A percentile compares a stretch with the other conserved stretches of the same genome.
These are phyloP conservation scores for Stephanodiscus triporus DNA, from an alignment of 108 stramenopile species.

Conservation along the genomic window DNA sequence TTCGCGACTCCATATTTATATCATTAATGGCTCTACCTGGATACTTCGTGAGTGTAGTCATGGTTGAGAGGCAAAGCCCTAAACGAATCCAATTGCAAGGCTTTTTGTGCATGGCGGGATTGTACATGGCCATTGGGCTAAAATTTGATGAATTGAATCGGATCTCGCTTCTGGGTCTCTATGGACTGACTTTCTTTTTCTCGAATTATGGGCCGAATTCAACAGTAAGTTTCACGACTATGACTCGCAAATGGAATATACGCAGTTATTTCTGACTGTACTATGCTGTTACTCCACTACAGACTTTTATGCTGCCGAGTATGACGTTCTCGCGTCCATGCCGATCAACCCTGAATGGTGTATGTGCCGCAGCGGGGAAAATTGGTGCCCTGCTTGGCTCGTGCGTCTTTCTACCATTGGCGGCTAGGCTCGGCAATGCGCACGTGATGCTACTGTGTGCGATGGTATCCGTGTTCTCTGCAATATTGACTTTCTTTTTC, in stretches of 20 bases:
- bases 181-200: slow-evolving; percentile 87
- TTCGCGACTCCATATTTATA: slow-evolving; percentile 50
- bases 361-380: slow-evolving; percentile 84
- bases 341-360: slow-evolving; percentile 85
- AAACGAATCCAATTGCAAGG: slow-evolving; percentile 84
- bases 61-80: slow-evolving; percentile 81
- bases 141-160: slow-evolving; percentile 59
- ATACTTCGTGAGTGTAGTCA: slow-evolving; percentile 66
- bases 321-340: slow-evolving; percentile 70
- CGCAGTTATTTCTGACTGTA: background rate
- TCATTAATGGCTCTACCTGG: slow-evolving; percentile 56
- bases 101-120: slow-evolving; percentile 72
- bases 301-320: slow-evolving; percentile 75
- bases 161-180: slow-evolving; percentile 57
- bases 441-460: slow-evolving; percentile 60
- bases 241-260: background rate
- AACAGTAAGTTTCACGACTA: slow-evolving; percentile 58
- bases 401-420: slow-evolving; percentile 49
- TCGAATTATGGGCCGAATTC: slow-evolving; percentile 90
- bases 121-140: slow-evolving; percentile 75
- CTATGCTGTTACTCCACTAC: background rate
- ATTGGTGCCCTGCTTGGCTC: slow-evolving; percentile 72
- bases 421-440: slow-evolving; percentile 47
- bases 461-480: slow-evolving; percentile 41
- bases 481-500: slow-evolving; percentile 45